These are phyloP conservation scores for Lithohypha guttulata DNA, from an alignment of 2,329 filamentous ascomycete genomes.

Conservation along the genomic window DNA sequence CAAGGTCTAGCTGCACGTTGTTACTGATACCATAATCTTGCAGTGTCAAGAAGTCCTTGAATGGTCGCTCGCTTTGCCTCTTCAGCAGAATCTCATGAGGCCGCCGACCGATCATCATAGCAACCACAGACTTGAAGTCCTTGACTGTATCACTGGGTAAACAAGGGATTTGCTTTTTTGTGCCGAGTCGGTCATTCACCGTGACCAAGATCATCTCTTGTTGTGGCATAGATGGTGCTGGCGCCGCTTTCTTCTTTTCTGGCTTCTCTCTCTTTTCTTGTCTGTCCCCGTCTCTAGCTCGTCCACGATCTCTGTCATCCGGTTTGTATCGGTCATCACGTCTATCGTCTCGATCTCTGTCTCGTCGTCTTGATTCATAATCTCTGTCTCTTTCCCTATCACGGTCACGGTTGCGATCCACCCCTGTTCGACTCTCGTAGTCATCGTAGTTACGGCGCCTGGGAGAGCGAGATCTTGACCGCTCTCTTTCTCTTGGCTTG, in stretches of 20 bases:
- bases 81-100: conserved; percentile 87
- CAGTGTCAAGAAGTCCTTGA: conserved; percentile 79
- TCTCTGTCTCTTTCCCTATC: conserved; percentile 22
- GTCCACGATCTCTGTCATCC: conserved; percentile 19
- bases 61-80: conserved; percentile 81
- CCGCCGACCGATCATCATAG: conserved; percentile 75
- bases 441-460: not conserved
- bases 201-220: conserved; percentile 90
- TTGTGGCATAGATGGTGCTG: conserved; percentile 30
- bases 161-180: conserved; percentile 89
- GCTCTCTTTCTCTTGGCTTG: conserved; percentile 28
- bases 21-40: conserved; percentile 92
- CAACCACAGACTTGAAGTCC: conserved; percentile 84
- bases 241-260: conserved; percentile 25
- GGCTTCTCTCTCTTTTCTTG: conserved; percentile 21
- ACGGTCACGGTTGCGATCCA: conserved; percentile 12
- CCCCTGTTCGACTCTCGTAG: conserved; percentile 27
- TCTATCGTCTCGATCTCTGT: conserved; percentile 13
- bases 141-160: conserved; percentile 73
- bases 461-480: conserved; percentile 26
- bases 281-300: conserved; percentile 22
- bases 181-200: conserved; percentile 89
- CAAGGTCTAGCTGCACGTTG: conserved; percentile 54
- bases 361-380: conserved; percentile 14
- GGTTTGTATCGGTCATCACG: conserved; percentile 11